A percentile compares a stretch with the other conserved stretches of the same genome.
phyloP scores from a whole-genome alignment of 805 yeast species.

The Candida vartiovaarae region DNA sequence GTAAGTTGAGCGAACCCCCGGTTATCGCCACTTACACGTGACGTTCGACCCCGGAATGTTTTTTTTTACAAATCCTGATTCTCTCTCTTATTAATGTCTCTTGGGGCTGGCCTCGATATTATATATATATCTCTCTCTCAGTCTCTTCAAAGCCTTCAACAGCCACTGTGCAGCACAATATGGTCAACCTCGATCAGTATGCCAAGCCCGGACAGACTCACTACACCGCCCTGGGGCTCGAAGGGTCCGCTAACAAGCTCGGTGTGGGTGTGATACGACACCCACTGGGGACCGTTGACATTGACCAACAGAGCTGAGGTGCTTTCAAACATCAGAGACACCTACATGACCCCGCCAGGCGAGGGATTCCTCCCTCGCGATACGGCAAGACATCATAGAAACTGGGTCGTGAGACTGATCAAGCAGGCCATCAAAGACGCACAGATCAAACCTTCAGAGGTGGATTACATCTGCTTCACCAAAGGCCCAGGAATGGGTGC shows the following conservation, averaged over 20 bases:
- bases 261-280: conserved; percentile 93
- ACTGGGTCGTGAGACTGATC: conserved; percentile 83
- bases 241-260: conserved; percentile 94
- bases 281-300: conserved; percentile 47
- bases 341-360: conserved; percentile 95
- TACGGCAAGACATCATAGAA: conserved; percentile 92
- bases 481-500: conserved; percentile 99
- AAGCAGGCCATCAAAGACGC: conserved; percentile 62
- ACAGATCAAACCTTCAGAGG: conserved; percentile 37
- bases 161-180: conserved; percentile 4
- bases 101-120: not conserved
- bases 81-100: too few relatives aligned
- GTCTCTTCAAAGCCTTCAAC: too few relatives aligned
- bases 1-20: too few relatives aligned
- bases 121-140: too few relatives aligned
- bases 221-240: conserved; percentile 82
- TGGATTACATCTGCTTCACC: conserved; percentile 86
- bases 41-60: too few relatives aligned
- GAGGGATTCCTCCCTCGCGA: conserved; percentile 97
- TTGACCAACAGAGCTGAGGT: conserved; percentile 61
- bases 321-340: conserved; percentile 86
- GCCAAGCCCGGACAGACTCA: conserved; percentile 35
- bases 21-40: too few relatives aligned
- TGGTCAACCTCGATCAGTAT: conserved; percentile 41
- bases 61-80: too few relatives aligned